Percentiles rank a stretch among this genome's conserved stretches.
These are phyloP conservation scores for Melampsora larici-populina DNA, from an alignment of 1,284 basidiomycete species.

Conservation along the genomic window DNA sequence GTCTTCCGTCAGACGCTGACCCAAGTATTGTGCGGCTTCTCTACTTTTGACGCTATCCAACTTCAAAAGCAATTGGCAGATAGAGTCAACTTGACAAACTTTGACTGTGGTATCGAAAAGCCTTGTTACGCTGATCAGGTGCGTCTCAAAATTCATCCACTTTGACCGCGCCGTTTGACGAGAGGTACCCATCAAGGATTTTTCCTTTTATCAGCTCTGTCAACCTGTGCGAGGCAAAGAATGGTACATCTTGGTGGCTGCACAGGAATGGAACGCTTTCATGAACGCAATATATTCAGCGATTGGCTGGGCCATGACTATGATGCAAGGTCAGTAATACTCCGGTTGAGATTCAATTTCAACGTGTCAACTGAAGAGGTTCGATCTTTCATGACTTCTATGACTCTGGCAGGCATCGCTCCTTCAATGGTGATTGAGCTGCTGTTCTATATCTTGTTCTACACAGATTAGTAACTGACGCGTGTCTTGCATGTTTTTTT, in stretches of 20 bases:
- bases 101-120: constrained; percentile 40
- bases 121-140: constrained; percentile 39
- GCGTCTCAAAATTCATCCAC: background rate
- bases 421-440: constrained; percentile 30
- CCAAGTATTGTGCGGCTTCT: background rate
- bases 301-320: constrained; percentile 40
- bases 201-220: constrained; percentile 23
- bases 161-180: background rate
- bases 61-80: constrained; percentile 31
- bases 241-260: constrained; percentile 36
- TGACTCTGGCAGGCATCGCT: constrained; percentile 17
- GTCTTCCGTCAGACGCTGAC: background rate
- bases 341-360: background rate
- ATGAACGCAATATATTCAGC: constrained; percentile 36
- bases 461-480: no score
- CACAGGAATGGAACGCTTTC: constrained; percentile 41
- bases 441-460: no score
- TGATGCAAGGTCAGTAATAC: constrained; percentile 32
- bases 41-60: background rate
- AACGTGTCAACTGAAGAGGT: no score
- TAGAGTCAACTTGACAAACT: constrained; percentile 32
- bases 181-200: background rate
- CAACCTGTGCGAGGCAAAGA: constrained; percentile 38
- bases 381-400: no score
- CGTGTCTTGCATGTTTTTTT: no score